Base-by-base conservation (phyloP, 192 early-diverging fungal genomes). In the Umbelopsis sp. region DNA sequence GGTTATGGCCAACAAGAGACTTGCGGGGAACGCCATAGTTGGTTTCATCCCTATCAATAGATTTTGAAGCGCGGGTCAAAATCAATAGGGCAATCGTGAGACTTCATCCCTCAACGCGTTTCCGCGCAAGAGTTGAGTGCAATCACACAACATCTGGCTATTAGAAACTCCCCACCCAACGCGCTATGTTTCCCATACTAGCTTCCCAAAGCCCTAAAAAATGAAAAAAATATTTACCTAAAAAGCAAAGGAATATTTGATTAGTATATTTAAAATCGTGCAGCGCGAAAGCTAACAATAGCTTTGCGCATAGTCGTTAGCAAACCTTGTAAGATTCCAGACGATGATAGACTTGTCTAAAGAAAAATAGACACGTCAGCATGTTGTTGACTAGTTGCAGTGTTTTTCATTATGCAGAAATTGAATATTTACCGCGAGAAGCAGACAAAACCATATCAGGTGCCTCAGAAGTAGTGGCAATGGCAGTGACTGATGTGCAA, bases 341-440 rank as follows among this genome's bases (percentile, higher is more conserved):
- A 99, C 95, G 71, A 99, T 94, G 83, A 99, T 89, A 71, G 96
- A 91, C 94, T 98, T 99, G 92, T 98, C 95, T 72, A 51, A 12
- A 2, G 7, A 20, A 5, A 22, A 21, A 25, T 4, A 27, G 27
- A 30, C 44, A 23, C 15, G 30, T 61, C 13, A 71, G 41, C 9
- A 25, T 46, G 33, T 41, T 45, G 22, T 9, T 22, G 45, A 21
- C 7, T 33, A 20, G 37, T 30, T 30, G 27, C 27, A 3, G 58
- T 16, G 23, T 23, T 70, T 3, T 16, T n/a, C 13, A 45, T 61
- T 35, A 41, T 27, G 16, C 27, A 12, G 12, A 15, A 35, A 16
- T 2, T 12, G 8, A 11, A 18, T 53, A 86, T 88, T 49, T 89
- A 93, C 91, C 93, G 81, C 97, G 94, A 73, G 97, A 99, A 53